These are phyloP conservation scores for Solanum hybrid DNA, from an alignment of 305 asterid genomes.

Conservation along the genomic window DNA sequence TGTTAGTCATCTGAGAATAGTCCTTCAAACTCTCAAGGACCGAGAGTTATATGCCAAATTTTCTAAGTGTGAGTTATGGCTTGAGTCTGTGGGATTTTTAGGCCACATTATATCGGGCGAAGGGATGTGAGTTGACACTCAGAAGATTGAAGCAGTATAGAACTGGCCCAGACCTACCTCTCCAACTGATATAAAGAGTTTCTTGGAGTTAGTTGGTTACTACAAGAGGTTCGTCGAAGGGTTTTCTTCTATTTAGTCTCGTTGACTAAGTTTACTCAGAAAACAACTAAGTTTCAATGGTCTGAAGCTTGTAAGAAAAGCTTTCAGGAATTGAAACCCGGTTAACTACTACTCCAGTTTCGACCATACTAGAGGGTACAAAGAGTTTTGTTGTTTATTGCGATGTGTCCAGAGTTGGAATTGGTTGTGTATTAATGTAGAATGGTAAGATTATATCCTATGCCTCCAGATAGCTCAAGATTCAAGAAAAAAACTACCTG, in stretches of 20 bases:
- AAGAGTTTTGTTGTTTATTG: neutral
- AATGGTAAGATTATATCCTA: neutral
- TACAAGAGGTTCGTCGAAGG: neutral
- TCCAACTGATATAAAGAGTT: neutral
- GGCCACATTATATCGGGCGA: neutral
- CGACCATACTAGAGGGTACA: neutral
- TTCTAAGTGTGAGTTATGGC: too few relatives aligned
- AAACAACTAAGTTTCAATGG: too few relatives aligned
- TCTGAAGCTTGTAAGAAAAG: neutral
- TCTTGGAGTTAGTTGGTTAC: neutral
- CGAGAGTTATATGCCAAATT: neutral
- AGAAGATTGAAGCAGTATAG: neutral
- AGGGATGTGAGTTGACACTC: neutral
- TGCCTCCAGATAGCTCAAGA: neutral
- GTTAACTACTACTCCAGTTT: too few relatives aligned
- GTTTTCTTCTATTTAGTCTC: too few relatives aligned
- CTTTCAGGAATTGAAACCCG: neutral
- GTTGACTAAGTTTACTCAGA: neutral
- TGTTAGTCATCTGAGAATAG: neutral
- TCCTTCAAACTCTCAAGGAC: neutral
- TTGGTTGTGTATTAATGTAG: too few relatives aligned
- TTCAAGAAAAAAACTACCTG: neutral
- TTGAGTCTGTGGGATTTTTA: neutral
- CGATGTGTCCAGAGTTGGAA: neutral
- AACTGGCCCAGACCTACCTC: neutral